phyloP scores from a whole-genome alignment of 352 stramenopile genomes.

The Globisporangium polare region DNA sequence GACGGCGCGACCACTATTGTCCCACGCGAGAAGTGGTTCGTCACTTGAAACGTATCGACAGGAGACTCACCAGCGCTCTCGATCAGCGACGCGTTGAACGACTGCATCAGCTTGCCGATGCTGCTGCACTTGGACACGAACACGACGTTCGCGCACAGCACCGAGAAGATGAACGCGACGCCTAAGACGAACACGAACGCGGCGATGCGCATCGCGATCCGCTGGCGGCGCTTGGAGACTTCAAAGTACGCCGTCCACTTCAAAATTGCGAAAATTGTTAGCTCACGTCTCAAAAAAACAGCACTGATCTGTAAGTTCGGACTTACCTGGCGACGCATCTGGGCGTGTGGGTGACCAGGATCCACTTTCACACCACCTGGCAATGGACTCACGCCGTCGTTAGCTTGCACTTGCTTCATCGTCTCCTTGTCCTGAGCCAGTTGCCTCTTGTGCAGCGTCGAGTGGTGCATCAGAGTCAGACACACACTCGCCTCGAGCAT shows the following conservation, averaged over 20 bases:
- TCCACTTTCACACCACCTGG: not conserved
- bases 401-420: conserved; percentile 30
- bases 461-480: conserved; percentile 50
- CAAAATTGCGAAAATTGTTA: not conserved
- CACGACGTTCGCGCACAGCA: conserved; percentile 59
- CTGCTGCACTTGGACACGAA: conserved; percentile 68
- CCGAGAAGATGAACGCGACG: conserved; percentile 48
- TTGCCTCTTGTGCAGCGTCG: conserved; percentile 50
- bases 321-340: conserved; percentile 13
- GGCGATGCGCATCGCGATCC: conserved; percentile 56
- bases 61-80: conserved; percentile 14
- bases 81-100: conserved; percentile 36
- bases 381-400: not conserved
- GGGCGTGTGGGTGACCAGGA: conserved; percentile 6
- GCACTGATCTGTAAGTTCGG: not conserved
- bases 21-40: conserved; percentile 45
- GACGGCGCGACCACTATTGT: conserved; percentile 22
- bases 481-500: conserved; percentile 46
- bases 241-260: conserved; percentile 63
- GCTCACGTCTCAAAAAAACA: not conserved
- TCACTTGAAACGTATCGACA: conserved; percentile 21
- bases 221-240: conserved; percentile 53
- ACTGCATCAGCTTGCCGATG: conserved; percentile 48
- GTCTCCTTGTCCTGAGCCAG: conserved; percentile 48
- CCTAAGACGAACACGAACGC: conserved; percentile 40